phyloP scores from a whole-genome alignment of 2,329 filamentous ascomycete species.

The Verticillium tricorpus region DNA sequence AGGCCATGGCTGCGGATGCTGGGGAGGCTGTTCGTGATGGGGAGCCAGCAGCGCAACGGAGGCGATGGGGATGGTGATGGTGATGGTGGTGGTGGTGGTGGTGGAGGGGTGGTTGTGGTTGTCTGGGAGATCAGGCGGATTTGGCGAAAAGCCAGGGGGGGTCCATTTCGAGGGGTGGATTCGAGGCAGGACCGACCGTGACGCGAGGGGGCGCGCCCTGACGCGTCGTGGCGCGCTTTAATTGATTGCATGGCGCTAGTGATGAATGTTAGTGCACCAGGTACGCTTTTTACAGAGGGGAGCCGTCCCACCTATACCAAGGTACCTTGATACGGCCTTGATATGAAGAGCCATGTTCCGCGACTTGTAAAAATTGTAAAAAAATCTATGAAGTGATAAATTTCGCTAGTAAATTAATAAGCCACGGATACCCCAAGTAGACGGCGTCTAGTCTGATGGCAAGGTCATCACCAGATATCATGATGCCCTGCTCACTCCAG shows the following conservation, averaged over 20 bases:
- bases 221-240: conserved; percentile 31
- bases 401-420: no score
- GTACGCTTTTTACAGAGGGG: no score
- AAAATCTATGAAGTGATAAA: no score
- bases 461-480: no score
- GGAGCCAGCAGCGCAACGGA: conserved; percentile 9
- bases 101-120: background rate
- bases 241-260: conserved; percentile 30
- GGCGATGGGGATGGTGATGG: background rate
- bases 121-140: conserved; percentile 12
- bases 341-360: no score
- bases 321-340: no score
- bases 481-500: no score
- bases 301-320: no score
- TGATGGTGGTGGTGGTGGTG: no score
- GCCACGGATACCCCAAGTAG: no score
- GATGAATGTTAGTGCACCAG: background rate
- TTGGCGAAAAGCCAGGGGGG: conserved; percentile 7
- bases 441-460: no score
- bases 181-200: background rate
- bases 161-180: conserved; percentile 8
- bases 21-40: conserved; percentile 11
- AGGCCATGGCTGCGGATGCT: conserved; percentile 34
- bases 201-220: conserved; percentile 22
- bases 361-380: no score